phyloP scores from a whole-genome alignment of 148 eudicot genomes.

The Agrostemma githago region DNA sequence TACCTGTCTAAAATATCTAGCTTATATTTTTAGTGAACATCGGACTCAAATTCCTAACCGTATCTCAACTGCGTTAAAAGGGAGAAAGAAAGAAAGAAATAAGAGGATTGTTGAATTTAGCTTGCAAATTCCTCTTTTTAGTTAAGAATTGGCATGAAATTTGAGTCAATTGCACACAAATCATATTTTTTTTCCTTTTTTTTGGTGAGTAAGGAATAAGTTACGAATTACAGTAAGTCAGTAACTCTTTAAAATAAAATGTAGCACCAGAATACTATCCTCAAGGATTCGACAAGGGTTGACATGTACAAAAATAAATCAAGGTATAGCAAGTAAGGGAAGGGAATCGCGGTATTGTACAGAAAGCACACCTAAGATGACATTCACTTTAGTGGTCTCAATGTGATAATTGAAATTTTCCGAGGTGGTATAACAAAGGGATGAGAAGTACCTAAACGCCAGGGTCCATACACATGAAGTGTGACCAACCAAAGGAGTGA shows the following conservation, averaged over 20 bases:
- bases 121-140: not conserved
- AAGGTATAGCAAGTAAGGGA: too few relatives aligned
- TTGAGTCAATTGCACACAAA: not conserved
- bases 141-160: not conserved
- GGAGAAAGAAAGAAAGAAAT: not conserved
- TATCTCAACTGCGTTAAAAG: not conserved
- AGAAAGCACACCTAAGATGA: not conserved
- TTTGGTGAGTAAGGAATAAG: not conserved
- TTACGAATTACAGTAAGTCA: not conserved
- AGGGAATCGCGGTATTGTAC: not conserved
- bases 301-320: too few relatives aligned
- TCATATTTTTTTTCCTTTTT: too few relatives aligned
- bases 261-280: too few relatives aligned
- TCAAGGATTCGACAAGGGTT: too few relatives aligned
- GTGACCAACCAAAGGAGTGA: slow-evolving; percentile 89
- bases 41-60: not conserved
- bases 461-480: slow-evolving; percentile 93
- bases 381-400: not conserved
- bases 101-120: not conserved
- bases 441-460: slow-evolving; percentile 63
- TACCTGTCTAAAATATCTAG: not conserved
- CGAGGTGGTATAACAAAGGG: not conserved
- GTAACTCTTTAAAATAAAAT: not conserved
- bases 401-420: not conserved
- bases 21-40: not conserved